phyloP scores from a whole-genome alignment of 176 grass and related monocot genomes.

The Raddia guianensis region DNA sequence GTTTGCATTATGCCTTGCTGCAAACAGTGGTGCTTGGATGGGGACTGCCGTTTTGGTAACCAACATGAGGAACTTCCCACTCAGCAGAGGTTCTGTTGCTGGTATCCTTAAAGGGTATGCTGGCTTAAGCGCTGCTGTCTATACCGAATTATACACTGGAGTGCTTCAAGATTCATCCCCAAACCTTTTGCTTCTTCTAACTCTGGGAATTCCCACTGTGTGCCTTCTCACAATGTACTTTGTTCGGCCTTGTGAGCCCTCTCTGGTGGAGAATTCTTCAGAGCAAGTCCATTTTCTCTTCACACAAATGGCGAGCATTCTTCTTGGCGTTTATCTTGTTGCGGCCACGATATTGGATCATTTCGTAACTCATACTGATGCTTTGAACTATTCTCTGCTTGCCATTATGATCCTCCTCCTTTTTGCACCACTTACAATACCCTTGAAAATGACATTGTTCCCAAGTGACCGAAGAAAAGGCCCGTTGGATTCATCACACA shows the following conservation, averaged over 20 bases:
- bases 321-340: conserved; percentile 85
- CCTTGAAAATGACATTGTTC: conserved; percentile 95
- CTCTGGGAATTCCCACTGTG: conserved; percentile 66
- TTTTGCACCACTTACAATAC: conserved; percentile 77
- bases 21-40: conserved; percentile 87
- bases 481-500: background rate
- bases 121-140: conserved; percentile 84
- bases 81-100: conserved; percentile 83
- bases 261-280: conserved; percentile 59
- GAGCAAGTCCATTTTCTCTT: conserved; percentile 79
- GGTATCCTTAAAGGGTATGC: conserved; percentile 89
- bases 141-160: conserved; percentile 76
- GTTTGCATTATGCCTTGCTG: conserved; percentile 81
- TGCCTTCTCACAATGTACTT: conserved; percentile 86
- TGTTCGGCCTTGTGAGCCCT: conserved; percentile 76
- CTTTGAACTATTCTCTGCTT: conserved; percentile 60
- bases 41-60: conserved; percentile 78
- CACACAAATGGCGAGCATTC: conserved; percentile 61
- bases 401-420: conserved; percentile 68
- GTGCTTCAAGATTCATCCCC: conserved; percentile 66
- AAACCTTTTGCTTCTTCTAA: conserved; percentile 64
- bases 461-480: conserved; percentile 48
- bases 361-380: conserved; percentile 46
- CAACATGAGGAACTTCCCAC: conserved; percentile 97
- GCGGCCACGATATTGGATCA: conserved; percentile 59